phyloP scores from a whole-genome alignment of 768 basidiomycete species.

The Leccinum subtestaceum region DNA sequence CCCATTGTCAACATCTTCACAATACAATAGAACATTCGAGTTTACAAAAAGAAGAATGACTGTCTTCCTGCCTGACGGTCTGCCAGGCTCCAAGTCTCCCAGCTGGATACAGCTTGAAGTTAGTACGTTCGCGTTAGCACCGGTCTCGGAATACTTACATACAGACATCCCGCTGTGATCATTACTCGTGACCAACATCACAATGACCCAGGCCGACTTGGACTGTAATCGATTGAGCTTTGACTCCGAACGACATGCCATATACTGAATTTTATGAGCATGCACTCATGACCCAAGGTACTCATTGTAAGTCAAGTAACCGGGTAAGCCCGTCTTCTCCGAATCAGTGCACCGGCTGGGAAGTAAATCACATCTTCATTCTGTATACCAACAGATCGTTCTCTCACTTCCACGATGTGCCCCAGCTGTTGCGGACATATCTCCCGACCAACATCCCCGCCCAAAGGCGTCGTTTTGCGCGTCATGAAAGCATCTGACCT shows the following conservation, averaged over 20 bases:
- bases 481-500: slow-evolving; percentile 30
- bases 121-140: too few relatives aligned
- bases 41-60: too few relatives aligned
- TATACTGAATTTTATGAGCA: not conserved
- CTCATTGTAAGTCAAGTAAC: not conserved
- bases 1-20: too few relatives aligned
- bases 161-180: too few relatives aligned
- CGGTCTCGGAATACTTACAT: too few relatives aligned
- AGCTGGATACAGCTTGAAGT: too few relatives aligned
- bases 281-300: not conserved
- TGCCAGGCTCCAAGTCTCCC: too few relatives aligned
- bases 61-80: too few relatives aligned
- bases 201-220: not conserved
- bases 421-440: not conserved
- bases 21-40: too few relatives aligned
- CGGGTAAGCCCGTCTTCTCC: slow-evolving; percentile 8
- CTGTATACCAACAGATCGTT: not conserved
- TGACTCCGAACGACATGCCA: not conserved
- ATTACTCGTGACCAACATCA: too few relatives aligned
- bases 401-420: slow-evolving; percentile 10
- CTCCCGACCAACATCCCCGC: not conserved
- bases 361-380: not conserved
- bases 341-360: slow-evolving; percentile 16
- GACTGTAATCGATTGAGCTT: not conserved
- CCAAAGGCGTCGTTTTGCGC: slow-evolving; percentile 19